phyloP scores from a whole-genome alignment of 2,329 filamentous ascomycete species.

The Pseudocercospora crystallina region DNA sequence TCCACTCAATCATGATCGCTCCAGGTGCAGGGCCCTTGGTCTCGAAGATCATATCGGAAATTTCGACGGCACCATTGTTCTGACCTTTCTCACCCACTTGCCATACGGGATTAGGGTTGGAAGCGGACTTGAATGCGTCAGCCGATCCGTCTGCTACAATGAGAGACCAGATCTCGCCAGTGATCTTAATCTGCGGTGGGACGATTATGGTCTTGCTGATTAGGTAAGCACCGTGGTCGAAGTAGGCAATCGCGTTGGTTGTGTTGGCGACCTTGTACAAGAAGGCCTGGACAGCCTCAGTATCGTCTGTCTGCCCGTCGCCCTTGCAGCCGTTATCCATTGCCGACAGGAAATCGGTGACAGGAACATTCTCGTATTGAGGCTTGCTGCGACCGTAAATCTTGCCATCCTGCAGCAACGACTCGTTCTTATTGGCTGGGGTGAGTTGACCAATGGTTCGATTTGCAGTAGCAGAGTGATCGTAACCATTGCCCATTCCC shows the following conservation, averaged over 20 bases:
- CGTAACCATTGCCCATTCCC: slow-evolving; percentile 76
- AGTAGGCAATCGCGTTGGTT: slow-evolving; percentile 60
- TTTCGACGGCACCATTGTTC: slow-evolving; percentile 78
- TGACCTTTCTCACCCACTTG: slow-evolving; percentile 72
- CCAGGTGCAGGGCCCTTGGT: slow-evolving; percentile 81
- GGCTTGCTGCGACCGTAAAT: slow-evolving; percentile 86
- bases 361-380: slow-evolving; percentile 71
- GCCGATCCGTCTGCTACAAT: slow-evolving; percentile 74
- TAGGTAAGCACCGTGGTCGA: slow-evolving; percentile 64
- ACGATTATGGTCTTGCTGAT: slow-evolving; percentile 61
- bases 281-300: slow-evolving; percentile 74
- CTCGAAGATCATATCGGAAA: slow-evolving; percentile 82
- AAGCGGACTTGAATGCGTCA: slow-evolving; percentile 67
- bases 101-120: slow-evolving; percentile 79
- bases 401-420: slow-evolving; percentile 66
- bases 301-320: slow-evolving; percentile 86
- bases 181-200: slow-evolving; percentile 69
- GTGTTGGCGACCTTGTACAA: slow-evolving; percentile 63
- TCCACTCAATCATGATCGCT: slow-evolving; percentile 90
- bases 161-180: slow-evolving; percentile 87
- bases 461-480: slow-evolving; percentile 44
- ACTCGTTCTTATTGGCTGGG: slow-evolving; percentile 47
- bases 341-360: slow-evolving; percentile 75
- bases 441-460: slow-evolving; percentile 10
- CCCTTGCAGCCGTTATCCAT: slow-evolving; percentile 80